Conservation (phyloP, 768 basidiomycete genomes). For the Lactarius indigo region DNA sequence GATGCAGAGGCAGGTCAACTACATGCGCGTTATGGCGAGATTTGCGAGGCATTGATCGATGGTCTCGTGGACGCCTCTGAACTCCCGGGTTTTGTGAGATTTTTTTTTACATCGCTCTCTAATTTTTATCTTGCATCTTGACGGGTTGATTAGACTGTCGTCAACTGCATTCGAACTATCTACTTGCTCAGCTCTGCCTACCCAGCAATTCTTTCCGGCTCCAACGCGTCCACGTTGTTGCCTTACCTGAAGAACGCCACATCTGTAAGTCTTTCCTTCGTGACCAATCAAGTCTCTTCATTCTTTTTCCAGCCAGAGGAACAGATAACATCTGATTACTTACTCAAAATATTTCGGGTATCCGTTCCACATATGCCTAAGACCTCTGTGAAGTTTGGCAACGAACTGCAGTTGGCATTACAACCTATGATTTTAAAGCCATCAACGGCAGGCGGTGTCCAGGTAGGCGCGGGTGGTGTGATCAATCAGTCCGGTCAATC, state of each 20-base stretch:
- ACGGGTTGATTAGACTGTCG: constrained; percentile 53
- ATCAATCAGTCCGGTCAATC: not conserved
- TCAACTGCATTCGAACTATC: constrained; percentile 82
- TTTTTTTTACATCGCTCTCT: constrained; percentile 20
- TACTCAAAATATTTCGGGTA: constrained; percentile 83
- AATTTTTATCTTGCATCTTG: constrained; percentile 5
- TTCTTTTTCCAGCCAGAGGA: constrained; percentile 65
- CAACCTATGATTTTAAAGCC: constrained; percentile 94
- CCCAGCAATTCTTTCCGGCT: constrained; percentile 77
- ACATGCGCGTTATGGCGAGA: constrained; percentile 69
- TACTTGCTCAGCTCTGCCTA: constrained; percentile 80
- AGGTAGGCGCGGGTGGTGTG: constrained; percentile 41
- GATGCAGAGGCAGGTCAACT: constrained; percentile 49
- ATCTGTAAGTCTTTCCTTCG: constrained; percentile 48
- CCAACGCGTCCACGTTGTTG: constrained; percentile 79
- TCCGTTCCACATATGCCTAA: constrained; percentile 88
- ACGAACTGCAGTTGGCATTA: constrained; percentile 74
- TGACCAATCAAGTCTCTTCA: not conserved
- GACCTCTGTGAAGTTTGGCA: constrained; percentile 83
- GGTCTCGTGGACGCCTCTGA: constrained; percentile 84
- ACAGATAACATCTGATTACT: constrained; percentile 75
- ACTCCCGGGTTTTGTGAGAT: constrained; percentile 67
- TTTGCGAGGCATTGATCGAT: constrained; percentile 84
- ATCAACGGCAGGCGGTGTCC: constrained; percentile 58
- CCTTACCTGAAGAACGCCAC: constrained; percentile 86